Evolutionary conservation across 192 early-diverging fungal genomes (phyloP).

Genomic region (Backusella parvicylindrica): DNA sequence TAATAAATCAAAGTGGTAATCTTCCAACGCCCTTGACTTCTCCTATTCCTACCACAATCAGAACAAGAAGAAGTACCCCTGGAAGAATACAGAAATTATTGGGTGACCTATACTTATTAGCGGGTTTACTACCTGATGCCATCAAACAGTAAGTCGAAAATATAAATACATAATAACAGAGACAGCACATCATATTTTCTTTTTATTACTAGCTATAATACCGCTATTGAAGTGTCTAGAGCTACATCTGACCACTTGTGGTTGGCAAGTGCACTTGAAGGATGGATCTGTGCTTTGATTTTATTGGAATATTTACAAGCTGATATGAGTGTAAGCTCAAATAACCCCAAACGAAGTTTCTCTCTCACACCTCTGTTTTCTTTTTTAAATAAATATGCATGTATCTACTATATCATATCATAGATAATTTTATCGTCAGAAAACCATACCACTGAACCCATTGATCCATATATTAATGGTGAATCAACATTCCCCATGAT

Average conservation of each 20-base stretch:
- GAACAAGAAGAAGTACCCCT: constrained; percentile 58
- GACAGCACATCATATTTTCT: background rate
- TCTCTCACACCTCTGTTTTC: background rate
- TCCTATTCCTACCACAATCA: constrained; percentile 14
- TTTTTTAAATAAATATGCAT: background rate
- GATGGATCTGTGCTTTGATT: constrained; percentile 58
- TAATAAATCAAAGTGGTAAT: background rate
- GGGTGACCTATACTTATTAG: constrained; percentile 71
- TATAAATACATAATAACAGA: background rate
- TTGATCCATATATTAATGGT: background rate
- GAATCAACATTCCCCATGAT: background rate
- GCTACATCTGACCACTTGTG: constrained; percentile 61
- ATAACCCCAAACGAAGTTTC: no score
- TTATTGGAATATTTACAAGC: constrained; percentile 58
- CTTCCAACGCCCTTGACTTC: background rate
- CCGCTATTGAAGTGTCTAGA: constrained; percentile 65
- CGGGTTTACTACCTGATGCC: constrained; percentile 68
- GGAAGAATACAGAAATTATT: constrained; percentile 68
- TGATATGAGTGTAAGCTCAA: constrained; percentile 55
- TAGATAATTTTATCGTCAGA: background rate
- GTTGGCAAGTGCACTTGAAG: constrained; percentile 72
- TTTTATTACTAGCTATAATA: constrained; percentile 45
- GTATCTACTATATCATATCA: background rate
- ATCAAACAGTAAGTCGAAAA: constrained; percentile 41
- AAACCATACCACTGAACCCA: background rate